Conservation (phyloP, 345 rosid species). For the Populus nigra region DNA sequence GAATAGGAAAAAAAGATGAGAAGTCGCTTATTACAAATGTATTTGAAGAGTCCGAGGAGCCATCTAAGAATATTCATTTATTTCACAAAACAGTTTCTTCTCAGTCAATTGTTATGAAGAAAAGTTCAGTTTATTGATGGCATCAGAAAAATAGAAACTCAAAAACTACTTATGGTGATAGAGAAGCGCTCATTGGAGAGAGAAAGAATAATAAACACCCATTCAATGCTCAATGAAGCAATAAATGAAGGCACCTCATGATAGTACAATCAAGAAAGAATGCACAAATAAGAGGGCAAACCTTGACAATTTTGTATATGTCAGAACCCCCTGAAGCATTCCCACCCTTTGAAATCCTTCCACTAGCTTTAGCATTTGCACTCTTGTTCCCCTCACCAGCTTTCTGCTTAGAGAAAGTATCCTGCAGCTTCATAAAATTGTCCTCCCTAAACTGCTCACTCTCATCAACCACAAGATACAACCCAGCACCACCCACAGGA, state of each 20-base stretch:
- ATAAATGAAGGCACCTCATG: not conserved
- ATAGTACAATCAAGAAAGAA: not conserved
- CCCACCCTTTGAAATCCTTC: slow-evolving; percentile 74
- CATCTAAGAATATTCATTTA: not conserved
- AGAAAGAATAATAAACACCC: not conserved
- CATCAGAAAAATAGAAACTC: not conserved
- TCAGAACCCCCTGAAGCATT: slow-evolving; percentile 78
- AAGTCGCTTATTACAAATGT: not conserved
- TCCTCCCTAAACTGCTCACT: slow-evolving; percentile 91
- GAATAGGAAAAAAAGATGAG: no score
- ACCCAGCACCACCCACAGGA: slow-evolving; percentile 85
- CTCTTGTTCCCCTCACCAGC: slow-evolving; percentile 49
- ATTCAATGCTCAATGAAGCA: not conserved
- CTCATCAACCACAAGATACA: slow-evolving; percentile 96
- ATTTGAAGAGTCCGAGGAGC: not conserved
- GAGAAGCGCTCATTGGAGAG: not conserved
- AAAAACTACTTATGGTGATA: not conserved
- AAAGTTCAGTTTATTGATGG: not conserved
- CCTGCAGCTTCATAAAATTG: slow-evolving; percentile 85
- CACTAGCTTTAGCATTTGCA: slow-evolving; percentile 69
- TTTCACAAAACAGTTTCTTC: not conserved
- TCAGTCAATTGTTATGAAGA: not conserved
- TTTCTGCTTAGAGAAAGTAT: slow-evolving; percentile 72
- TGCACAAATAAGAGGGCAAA: not conserved
- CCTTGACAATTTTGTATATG: slow-evolving; percentile 97